phyloP scores from a whole-genome alignment of 129 eudicot species.

The Calendula officinalis region DNA sequence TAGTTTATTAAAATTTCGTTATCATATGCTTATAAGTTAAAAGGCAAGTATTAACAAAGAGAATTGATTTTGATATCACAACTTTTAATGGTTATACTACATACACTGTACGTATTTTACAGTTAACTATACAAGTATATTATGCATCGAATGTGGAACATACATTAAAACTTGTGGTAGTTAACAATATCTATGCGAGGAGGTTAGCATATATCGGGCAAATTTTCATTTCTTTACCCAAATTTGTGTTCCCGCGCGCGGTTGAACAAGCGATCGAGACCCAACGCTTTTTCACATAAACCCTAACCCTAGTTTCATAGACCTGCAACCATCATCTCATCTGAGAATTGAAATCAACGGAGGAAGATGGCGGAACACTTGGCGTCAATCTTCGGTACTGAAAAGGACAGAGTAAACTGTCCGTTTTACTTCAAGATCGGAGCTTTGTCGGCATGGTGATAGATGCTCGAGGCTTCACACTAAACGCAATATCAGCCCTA shows the following conservation, averaged over 20 bases:
- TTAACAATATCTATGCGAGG: no score
- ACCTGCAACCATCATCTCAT: neutral
- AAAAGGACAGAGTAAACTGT: slow-evolving; percentile 94
- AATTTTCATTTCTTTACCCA: neutral
- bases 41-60: no score
- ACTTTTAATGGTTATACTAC: no score
- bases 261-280: slow-evolving; percentile 4
- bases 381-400: slow-evolving; percentile 93
- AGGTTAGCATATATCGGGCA: no score
- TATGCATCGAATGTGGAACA: no score
- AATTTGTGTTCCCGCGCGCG: neutral
- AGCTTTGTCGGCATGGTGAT: slow-evolving; percentile 86
- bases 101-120: no score
- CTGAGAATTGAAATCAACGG: no score
- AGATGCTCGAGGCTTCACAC: slow-evolving; percentile 89
- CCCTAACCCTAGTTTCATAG: slow-evolving; percentile 23
- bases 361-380: slow-evolving; percentile 81
- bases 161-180: no score
- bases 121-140: no score
- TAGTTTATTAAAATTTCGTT: no score
- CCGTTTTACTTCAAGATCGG: slow-evolving; percentile 97
- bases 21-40: no score
- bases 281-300: slow-evolving; percentile 14
- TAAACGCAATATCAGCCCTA: slow-evolving; percentile 84
- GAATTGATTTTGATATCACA: no score